A percentile compares a stretch with the other conserved stretches of the same genome.
Conservation (phyloP, 1,139 yeast genomes). For the Ogataea hybrid region DNA sequence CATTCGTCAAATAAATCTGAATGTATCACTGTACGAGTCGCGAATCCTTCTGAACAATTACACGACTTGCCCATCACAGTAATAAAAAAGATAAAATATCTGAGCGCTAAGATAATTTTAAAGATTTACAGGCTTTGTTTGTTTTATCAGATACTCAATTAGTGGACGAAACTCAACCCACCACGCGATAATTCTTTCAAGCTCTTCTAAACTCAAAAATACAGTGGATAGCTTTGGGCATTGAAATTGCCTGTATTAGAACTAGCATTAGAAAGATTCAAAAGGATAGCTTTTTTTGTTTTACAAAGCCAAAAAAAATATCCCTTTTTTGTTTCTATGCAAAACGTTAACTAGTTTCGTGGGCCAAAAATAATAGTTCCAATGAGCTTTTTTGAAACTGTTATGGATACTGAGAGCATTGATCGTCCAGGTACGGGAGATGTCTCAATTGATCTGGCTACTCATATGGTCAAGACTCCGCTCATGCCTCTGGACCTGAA, state of each 20-base stretch:
- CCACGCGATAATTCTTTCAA: not conserved
- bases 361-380: too few relatives aligned
- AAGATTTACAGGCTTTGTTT: slow-evolving; percentile 4
- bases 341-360: not conserved
- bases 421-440: slow-evolving; percentile 18
- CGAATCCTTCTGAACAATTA: slow-evolving; percentile 1
- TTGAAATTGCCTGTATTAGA: too few relatives aligned
- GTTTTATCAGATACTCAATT: not conserved
- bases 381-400: slow-evolving; percentile 19
- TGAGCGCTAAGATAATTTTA: slow-evolving; percentile 8
- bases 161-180: not conserved
- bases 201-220: not conserved
- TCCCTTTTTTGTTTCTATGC: not conserved
- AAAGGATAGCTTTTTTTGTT: slow-evolving; percentile 5
- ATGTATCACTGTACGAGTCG: slow-evolving; percentile 1
- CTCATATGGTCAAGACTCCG: slow-evolving; percentile 15
- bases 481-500: slow-evolving; percentile 17
- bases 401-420: slow-evolving; percentile 14
- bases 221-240: too few relatives aligned
- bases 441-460: slow-evolving; percentile 16
- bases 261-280: too few relatives aligned
- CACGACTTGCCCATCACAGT: slow-evolving; percentile 6
- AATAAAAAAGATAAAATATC: not conserved
- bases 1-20: slow-evolving; percentile 1
- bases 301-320: not conserved